phyloP scores from a whole-genome alignment of 106 monocot genomes.

The Iris macrosiphon region DNA sequence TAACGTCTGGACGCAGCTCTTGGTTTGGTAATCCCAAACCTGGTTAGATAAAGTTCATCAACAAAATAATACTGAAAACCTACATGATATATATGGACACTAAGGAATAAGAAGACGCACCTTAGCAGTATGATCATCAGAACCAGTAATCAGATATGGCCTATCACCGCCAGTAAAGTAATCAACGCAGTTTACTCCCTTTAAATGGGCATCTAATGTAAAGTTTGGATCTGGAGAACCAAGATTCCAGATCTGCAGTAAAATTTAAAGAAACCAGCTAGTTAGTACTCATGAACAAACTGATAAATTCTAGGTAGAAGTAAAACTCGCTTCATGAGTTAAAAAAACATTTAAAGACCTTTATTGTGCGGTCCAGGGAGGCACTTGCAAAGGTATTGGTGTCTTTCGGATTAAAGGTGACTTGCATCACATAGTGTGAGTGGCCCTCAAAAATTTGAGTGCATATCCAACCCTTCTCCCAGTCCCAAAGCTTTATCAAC shows the following conservation, averaged over 20 bases:
- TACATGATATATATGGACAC: too few relatives aligned
- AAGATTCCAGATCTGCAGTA: slow-evolving; percentile 77
- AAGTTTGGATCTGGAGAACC: slow-evolving; percentile 92
- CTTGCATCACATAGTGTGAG: slow-evolving; percentile 96
- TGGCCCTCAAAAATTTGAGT: slow-evolving; percentile 94
- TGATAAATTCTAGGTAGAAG: not conserved
- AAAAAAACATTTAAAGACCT: too few relatives aligned
- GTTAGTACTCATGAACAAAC: not conserved
- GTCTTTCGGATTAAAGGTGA: slow-evolving; percentile 89
- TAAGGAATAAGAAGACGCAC: slow-evolving; percentile 22
- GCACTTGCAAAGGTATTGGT: slow-evolving; percentile 94
- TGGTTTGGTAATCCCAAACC: slow-evolving; percentile 97
- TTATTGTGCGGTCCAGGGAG: slow-evolving; percentile 84
- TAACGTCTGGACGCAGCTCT: slow-evolving; percentile 83
- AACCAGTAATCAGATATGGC: slow-evolving; percentile 85
- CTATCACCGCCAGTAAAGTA: slow-evolving; percentile 88
- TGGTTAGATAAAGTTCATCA: slow-evolving; percentile 14
- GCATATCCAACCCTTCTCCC: slow-evolving; percentile 87
- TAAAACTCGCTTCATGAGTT: not conserved
- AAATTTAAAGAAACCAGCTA: not conserved
- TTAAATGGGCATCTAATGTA: slow-evolving; percentile 78
- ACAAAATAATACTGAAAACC: not conserved
- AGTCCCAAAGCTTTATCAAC: slow-evolving; percentile 94
- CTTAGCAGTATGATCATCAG: slow-evolving; percentile 92
- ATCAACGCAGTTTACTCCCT: slow-evolving; percentile 91